A percentile compares a stretch with the other conserved stretches of the same genome.
phyloP scores from a whole-genome alignment of 75 land plant genomes.

The Pinus taeda region DNA sequence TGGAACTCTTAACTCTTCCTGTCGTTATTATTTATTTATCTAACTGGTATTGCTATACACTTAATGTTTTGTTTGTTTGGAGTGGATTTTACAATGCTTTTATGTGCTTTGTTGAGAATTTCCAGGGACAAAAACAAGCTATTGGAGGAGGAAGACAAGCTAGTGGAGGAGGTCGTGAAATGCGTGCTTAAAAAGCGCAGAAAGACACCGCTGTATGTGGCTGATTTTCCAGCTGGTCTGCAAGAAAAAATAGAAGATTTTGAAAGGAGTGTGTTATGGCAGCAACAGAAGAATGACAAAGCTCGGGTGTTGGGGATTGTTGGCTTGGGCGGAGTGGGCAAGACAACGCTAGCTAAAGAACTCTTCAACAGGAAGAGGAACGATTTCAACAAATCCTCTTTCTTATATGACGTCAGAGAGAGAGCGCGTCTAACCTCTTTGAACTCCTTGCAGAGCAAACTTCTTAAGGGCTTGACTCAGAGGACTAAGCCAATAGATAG shows the following conservation, averaged over 20 bases:
- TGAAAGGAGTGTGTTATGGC: neutral
- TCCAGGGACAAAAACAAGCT: too few species aligned
- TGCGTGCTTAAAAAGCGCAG: neutral
- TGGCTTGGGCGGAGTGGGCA: neutral
- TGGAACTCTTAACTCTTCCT: too few species aligned
- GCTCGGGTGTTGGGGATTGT: neutral
- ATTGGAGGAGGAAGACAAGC: too few species aligned
- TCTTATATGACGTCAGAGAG: neutral
- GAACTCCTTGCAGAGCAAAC: neutral
- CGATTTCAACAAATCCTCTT: neutral
- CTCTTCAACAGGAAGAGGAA: neutral
- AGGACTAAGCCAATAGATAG: neutral
- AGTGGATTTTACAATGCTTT: too few species aligned
- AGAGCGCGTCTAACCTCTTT: neutral
- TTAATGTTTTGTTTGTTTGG: too few species aligned
- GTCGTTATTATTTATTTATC: too few species aligned
- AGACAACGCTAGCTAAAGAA: slow-evolving; percentile 1
- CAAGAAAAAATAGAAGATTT: neutral
- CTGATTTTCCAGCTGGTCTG: neutral
- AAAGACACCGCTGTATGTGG: neutral
- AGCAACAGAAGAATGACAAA: neutral
- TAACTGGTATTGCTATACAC: too few species aligned
- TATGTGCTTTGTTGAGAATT: too few species aligned
- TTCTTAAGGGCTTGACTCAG: neutral
- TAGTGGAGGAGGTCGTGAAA: neutral